Evolutionary conservation across 768 basidiomycete genomes (phyloP).

Genomic region (Termitomyces sp.): DNA sequence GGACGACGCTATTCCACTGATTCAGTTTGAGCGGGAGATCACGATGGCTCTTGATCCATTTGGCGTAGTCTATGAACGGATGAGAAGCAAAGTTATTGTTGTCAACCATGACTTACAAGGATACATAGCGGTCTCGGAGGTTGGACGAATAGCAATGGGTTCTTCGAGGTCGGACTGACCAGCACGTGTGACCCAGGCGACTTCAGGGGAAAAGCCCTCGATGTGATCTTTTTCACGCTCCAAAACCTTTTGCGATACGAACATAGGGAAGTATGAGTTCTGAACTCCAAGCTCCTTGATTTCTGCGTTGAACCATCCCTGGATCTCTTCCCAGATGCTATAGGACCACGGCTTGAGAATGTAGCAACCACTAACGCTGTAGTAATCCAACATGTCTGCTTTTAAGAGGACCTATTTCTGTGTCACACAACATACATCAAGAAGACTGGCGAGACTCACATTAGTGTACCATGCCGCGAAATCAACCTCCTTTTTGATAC

Average conservation of each 20-base stretch:
- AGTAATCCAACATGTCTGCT: conserved; percentile 99
- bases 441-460: conserved; percentile 36
- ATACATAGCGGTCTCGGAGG: conserved; percentile 99
- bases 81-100: not conserved
- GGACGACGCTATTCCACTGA: conserved; percentile 98
- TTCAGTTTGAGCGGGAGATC: conserved; percentile 97
- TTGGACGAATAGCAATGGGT: conserved; percentile 96
- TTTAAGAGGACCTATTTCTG: conserved; percentile 81
- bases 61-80: conserved; percentile 77
- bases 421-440: conserved; percentile 7
- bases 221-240: conserved; percentile 98
- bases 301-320: conserved; percentile 88
- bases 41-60: conserved; percentile 97
- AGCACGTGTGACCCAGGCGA: conserved; percentile 98
- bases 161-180: conserved; percentile 94
- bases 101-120: conserved; percentile 58
- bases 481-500: conserved; percentile 93
- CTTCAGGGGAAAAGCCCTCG: conserved; percentile 98
- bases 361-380: conserved; percentile 97
- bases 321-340: conserved; percentile 95
- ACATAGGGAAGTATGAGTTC: conserved; percentile 99
- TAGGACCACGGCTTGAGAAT: conserved; percentile 98
- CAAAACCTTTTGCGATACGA: conserved; percentile 85
- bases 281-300: conserved; percentile 96
- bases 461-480: conserved; percentile 94